Conservation (phyloP, 179 eudicot genomes). For the Silene vulgaris region DNA sequence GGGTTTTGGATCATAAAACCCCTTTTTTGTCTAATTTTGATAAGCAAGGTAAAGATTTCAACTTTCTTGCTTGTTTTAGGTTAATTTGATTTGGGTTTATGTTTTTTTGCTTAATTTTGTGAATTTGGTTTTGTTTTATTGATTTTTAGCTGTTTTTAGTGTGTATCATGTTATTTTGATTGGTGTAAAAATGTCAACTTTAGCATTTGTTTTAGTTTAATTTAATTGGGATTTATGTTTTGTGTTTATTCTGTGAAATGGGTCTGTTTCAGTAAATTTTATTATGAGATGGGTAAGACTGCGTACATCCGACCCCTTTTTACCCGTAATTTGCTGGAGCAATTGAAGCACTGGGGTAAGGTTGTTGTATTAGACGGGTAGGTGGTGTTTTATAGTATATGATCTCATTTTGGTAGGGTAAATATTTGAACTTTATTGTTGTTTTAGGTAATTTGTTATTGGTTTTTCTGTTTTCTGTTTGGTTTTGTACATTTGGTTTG, state of each 20-base stretch:
- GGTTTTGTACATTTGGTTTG: neutral
- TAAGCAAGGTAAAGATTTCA: constrained; percentile 29
- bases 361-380: neutral
- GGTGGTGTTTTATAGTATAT: neutral
- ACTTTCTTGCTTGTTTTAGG: neutral
- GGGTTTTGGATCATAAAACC: constrained; percentile 51
- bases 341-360: too few relatives aligned
- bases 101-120: neutral
- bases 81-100: neutral
- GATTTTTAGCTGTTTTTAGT: neutral
- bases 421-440: neutral
- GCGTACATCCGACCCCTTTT: too few relatives aligned
- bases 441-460: neutral
- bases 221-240: neutral
- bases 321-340: too few relatives aligned
- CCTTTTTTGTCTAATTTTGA: constrained; percentile 10
- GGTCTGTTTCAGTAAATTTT: neutral
- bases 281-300: neutral
- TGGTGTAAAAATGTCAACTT: neutral
- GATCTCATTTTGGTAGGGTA: neutral
- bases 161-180: neutral
- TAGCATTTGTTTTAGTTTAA: neutral
- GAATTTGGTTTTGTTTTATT: neutral
- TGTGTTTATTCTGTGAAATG: neutral
- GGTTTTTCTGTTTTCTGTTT: neutral